A percentile compares a stretch with the other conserved stretches of the same genome.
These are phyloP conservation scores for Gremmenia infestans DNA, from an alignment of 2,329 filamentous ascomycete species.

Conservation along the genomic window DNA sequence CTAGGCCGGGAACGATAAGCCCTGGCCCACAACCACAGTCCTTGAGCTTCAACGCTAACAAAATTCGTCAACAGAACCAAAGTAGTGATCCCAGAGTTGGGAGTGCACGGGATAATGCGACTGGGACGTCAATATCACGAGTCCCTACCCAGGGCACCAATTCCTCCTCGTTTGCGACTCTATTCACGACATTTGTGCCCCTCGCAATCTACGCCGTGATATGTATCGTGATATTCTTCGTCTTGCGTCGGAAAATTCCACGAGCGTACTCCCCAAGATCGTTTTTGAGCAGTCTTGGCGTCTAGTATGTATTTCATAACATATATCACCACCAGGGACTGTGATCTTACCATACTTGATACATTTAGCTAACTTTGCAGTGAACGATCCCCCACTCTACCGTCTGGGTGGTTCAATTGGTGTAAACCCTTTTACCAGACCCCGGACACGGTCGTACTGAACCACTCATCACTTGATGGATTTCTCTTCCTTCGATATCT, in stretches of 20 bases:
- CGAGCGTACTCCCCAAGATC: conserved; percentile 54
- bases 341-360: background rate
- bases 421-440: conserved; percentile 30
- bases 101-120: conserved; percentile 39
- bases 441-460: conserved; percentile 42
- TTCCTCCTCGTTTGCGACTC: conserved; percentile 37
- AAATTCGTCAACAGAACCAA: conserved; percentile 10
- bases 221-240: conserved; percentile 48
- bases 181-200: conserved; percentile 50
- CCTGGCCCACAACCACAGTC: background rate
- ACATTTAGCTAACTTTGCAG: conserved; percentile 12
- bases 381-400: conserved; percentile 29
- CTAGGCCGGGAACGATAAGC: background rate
- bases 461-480: conserved; percentile 61
- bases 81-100: conserved; percentile 38
- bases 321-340: background rate
- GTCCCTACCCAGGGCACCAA: conserved; percentile 34
- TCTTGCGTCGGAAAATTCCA: conserved; percentile 42
- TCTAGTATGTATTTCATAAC: conserved; percentile 38
- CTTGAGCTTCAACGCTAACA: background rate
- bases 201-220: conserved; percentile 44
- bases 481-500: conserved; percentile 63
- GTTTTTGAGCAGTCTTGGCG: conserved; percentile 43
- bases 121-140: conserved; percentile 31
- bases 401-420: conserved; percentile 34